A percentile compares a stretch with the other conserved stretches of the same genome.
Conservation (phyloP, 495 filamentous ascomycete species). For the Talaromyces ruber region DNA sequence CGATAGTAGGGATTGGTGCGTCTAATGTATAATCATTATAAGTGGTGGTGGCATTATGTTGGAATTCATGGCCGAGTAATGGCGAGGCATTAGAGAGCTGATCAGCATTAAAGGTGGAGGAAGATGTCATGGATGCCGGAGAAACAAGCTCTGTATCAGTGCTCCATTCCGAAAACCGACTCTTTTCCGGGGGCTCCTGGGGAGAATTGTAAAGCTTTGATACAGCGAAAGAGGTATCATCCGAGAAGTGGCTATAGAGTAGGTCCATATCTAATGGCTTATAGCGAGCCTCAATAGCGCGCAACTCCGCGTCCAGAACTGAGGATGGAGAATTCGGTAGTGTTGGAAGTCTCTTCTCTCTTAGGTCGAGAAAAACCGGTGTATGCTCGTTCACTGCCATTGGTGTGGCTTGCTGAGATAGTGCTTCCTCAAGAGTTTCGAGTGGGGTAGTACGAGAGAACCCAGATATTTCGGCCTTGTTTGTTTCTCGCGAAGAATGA, state of each 20-base stretch:
- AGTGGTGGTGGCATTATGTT: not conserved
- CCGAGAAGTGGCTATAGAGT: constrained; percentile 34
- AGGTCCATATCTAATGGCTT: constrained; percentile 24
- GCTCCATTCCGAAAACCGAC: constrained; percentile 42
- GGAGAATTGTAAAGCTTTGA: constrained; percentile 12
- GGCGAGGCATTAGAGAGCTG: constrained; percentile 11
- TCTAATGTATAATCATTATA: not conserved
- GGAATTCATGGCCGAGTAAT: constrained; percentile 17
- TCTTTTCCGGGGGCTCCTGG: constrained; percentile 21
- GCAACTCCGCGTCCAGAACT: constrained; percentile 39
- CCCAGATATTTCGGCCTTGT: not conserved
- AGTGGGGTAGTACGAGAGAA: constrained; percentile 2
- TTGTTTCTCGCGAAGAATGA: not conserved
- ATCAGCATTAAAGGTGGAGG: constrained; percentile 22
- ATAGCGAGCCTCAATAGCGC: constrained; percentile 30
- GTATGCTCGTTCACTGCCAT: constrained; percentile 10
- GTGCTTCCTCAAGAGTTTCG: constrained; percentile 8
- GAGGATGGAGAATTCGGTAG: constrained; percentile 39
- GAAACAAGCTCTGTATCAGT: constrained; percentile 30
- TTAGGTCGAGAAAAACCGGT: constrained; percentile 20
- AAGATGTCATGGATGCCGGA: constrained; percentile 31
- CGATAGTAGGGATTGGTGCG: constrained; percentile 14
- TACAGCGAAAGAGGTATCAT: constrained; percentile 30
- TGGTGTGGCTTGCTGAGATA: constrained; percentile 15
- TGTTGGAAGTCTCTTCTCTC: constrained; percentile 35